A percentile compares a stretch with the other conserved stretches of the same genome.
phyloP scores from a whole-genome alignment of 345 rosid species.

The Salix suchowensis region DNA sequence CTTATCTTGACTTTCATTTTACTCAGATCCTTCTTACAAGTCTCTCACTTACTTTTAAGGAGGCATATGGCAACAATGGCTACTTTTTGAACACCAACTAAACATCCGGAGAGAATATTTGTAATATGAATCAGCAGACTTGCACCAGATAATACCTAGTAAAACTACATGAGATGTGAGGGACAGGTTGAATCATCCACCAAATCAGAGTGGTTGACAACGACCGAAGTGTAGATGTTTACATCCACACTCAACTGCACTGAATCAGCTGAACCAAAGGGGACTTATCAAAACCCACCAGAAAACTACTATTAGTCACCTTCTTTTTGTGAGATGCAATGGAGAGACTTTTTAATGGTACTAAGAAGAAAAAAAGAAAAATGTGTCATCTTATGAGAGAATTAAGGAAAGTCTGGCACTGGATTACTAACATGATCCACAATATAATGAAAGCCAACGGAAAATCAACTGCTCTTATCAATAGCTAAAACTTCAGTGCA shows the following conservation, averaged over 20 bases:
- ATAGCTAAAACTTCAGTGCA: not conserved
- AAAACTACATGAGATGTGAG: not conserved
- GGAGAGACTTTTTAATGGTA: not conserved
- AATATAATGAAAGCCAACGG: not conserved
- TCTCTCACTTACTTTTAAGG: not conserved
- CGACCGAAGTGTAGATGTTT: not conserved
- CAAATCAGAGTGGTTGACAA: not conserved
- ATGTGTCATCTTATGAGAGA: not conserved
- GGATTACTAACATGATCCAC: not conserved
- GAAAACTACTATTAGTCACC: not conserved
- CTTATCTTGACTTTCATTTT: not conserved
- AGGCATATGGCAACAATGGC: not conserved
- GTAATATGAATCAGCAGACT: not conserved
- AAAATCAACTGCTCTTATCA: not conserved
- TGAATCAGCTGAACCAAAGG: not conserved
- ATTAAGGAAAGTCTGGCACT: not conserved
- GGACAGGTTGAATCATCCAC: not conserved
- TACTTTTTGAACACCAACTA: not conserved
- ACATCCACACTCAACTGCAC: not conserved
- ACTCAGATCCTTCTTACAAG: not conserved
- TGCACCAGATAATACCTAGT: not conserved
- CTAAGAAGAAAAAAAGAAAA: not conserved
- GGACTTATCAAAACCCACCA: not conserved
- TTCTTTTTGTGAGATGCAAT: not conserved
- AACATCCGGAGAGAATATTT: not conserved